These are phyloP conservation scores for Silene vulgaris DNA, from an alignment of 179 eudicot species.

Conservation along the genomic window DNA sequence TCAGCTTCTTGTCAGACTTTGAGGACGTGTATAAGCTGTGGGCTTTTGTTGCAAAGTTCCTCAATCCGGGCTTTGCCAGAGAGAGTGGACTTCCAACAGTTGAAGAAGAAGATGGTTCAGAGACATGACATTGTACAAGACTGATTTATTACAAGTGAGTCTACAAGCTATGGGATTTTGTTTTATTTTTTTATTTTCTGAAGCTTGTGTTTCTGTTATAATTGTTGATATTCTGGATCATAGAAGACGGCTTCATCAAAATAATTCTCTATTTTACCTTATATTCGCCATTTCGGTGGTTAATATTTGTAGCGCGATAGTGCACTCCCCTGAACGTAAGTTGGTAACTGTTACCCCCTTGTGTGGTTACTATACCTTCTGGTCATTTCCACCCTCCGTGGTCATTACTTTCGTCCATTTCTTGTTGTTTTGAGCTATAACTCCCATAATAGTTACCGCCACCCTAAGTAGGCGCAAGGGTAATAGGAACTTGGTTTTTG, in stretches of 20 bases:
- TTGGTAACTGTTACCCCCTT: too few relatives aligned
- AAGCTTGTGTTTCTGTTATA: neutral
- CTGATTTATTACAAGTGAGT: neutral
- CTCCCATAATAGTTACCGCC: neutral
- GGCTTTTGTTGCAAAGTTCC: slow-evolving; percentile 93
- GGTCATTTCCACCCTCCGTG: too few relatives aligned
- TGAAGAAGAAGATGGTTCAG: slow-evolving; percentile 44
- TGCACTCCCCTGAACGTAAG: too few relatives aligned
- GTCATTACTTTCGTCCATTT: too few relatives aligned
- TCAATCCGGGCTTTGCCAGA: slow-evolving; percentile 60
- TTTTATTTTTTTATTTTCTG: neutral
- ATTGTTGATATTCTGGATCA: neutral
- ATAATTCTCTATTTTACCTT: neutral
- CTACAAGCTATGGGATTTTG: neutral
- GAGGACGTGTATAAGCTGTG: slow-evolving; percentile 89
- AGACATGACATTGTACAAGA: slow-evolving; percentile 26
- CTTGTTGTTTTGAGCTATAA: too few relatives aligned
- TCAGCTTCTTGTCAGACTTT: slow-evolving; percentile 74
- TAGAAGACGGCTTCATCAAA: neutral
- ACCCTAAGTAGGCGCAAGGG: neutral
- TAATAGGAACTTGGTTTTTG: neutral
- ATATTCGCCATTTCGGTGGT: too few relatives aligned
- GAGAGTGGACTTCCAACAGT: slow-evolving; percentile 57
- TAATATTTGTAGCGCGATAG: too few relatives aligned
- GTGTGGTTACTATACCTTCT: too few relatives aligned